These are phyloP conservation scores for Termitomyces sp. DNA, from an alignment of 768 basidiomycete species.

Conservation along the genomic window DNA sequence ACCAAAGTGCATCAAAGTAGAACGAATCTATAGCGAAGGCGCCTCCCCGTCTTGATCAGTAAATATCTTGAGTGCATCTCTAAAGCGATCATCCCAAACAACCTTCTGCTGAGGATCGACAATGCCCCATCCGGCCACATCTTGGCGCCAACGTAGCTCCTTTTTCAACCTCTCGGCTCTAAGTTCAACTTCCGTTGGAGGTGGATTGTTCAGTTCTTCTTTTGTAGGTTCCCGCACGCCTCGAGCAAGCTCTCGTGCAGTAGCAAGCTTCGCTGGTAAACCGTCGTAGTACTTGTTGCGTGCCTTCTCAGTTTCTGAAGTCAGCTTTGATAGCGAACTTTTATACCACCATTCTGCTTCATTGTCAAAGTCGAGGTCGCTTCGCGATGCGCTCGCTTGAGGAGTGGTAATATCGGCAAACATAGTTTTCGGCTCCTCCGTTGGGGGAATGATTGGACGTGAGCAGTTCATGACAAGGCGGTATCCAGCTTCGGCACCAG, in stretches of 20 bases:
- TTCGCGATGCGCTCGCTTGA: constrained; percentile 16
- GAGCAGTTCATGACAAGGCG: constrained; percentile 56
- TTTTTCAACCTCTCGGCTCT: constrained; percentile 85
- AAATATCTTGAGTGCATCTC: constrained; percentile 55
- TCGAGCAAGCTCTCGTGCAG: constrained; percentile 69
- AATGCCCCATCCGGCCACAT: constrained; percentile 75
- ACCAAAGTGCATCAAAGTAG: background rate
- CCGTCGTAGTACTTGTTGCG: constrained; percentile 73
- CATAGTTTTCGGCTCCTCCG: constrained; percentile 13
- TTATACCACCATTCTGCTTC: constrained; percentile 65
- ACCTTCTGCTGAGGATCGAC: constrained; percentile 57
- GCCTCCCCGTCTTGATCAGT: constrained; percentile 21
- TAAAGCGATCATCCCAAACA: constrained; percentile 75
- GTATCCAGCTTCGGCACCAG: constrained; percentile 81
- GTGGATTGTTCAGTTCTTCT: constrained; percentile 71
- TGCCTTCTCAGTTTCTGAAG: constrained; percentile 57
- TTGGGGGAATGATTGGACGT: constrained; percentile 49
- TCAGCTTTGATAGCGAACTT: constrained; percentile 46
- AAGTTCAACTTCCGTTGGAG: constrained; percentile 84
- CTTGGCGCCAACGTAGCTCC: constrained; percentile 80
- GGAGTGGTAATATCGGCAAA: constrained; percentile 20
- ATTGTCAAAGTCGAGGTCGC: constrained; percentile 75
- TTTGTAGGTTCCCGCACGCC: constrained; percentile 81
- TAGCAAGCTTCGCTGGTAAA: constrained; percentile 58
- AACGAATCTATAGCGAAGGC: constrained; percentile 7